Evolutionary conservation across 805 yeast species (phyloP), one percentile per base, ranked within the genome.

Genomic region (Kuraishia floccosa): DNA sequence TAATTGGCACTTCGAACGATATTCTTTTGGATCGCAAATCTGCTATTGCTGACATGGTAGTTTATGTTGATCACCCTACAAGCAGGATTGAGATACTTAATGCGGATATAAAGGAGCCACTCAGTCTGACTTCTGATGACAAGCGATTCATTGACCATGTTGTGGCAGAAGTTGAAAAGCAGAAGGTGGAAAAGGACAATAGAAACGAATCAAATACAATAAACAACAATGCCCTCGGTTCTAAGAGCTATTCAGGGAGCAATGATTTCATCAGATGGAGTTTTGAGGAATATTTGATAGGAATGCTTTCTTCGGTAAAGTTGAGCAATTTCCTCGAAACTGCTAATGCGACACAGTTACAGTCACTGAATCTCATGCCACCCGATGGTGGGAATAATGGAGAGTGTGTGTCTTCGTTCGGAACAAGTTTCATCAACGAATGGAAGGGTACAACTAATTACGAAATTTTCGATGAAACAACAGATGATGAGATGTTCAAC

Each of bases 1-100:
- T 83, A 47, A 68, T 84, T 30, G 98, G 98, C 1, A 77, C 93
- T 25, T 86, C 96, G 4, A 91, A 91, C 54, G 75, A 87, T 25
- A 58, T 91, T 24, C 60, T 91, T 25, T 56, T 81, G 28, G 78
- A 76, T 43, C 84, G 76, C 38, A 72, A 72, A 35, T 46, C 57
- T 1, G 68, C 64, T 31, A 52, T 71, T 32, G 74, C 84, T 25
- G 96, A 89, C 46, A 43, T 87, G 5, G 52, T 86, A 26, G 72
- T 89, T 1, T 73, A 84, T 44, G 59, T 83, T 27, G 94, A 83
- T 39, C 50, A 52, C 2, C 35, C 40, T 35, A 15, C 13, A 12
- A 48, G 47, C 12, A 42, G 62, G 2, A 54, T 71, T 7, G 78
- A 72, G 31, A 54, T 76, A 21, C 28, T 72, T 3, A 51, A 67